A percentile compares a stretch with the other conserved stretches of the same genome.
Conservation (phyloP, 177 flowering plant genomes). For the Vitis hybrid region DNA sequence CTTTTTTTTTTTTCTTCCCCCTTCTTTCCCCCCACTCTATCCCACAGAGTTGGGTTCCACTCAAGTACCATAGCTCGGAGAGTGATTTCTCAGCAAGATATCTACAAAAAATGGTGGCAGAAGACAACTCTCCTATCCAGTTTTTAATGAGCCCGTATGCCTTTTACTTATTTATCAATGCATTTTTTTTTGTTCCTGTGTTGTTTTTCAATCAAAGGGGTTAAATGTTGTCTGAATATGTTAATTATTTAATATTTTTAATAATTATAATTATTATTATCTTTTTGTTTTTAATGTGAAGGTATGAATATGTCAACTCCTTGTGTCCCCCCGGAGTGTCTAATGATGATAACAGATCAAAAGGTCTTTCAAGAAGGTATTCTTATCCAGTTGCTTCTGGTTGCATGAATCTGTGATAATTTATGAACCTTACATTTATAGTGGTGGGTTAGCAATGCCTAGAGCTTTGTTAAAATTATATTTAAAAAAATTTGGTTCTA, state of each 20-base stretch:
- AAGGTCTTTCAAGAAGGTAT: conserved; percentile 57
- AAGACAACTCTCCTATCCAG: conserved; percentile 41
- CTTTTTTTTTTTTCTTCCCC: background rate
- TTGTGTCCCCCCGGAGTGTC: conserved; percentile 66
- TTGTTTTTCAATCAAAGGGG: no score
- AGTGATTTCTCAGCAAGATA: conserved; percentile 47
- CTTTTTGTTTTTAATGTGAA: conserved; percentile 23
- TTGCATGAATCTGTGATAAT: background rate
- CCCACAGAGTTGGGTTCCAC: conserved; percentile 62
- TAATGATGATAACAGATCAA: conserved; percentile 21
- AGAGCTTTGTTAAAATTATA: no score
- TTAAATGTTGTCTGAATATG: conserved; percentile 1
- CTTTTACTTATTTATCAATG: background rate
- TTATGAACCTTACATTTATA: background rate
- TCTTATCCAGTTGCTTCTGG: background rate
- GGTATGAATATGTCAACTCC: conserved; percentile 59
- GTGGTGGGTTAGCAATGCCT: background rate
- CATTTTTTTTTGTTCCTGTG: no score
- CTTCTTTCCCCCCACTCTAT: background rate
- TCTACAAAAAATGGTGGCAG: conserved; percentile 49
- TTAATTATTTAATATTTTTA: conserved; percentile 1
- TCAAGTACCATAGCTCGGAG: conserved; percentile 55
- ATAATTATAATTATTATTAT: background rate
- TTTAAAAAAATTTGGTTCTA: no score
- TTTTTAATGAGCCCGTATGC: conserved; percentile 75